A percentile compares a stretch with the other conserved stretches of the same genome.
phyloP scores from a whole-genome alignment of 805 yeast species.

The Wickerhamiella musiphila region DNA sequence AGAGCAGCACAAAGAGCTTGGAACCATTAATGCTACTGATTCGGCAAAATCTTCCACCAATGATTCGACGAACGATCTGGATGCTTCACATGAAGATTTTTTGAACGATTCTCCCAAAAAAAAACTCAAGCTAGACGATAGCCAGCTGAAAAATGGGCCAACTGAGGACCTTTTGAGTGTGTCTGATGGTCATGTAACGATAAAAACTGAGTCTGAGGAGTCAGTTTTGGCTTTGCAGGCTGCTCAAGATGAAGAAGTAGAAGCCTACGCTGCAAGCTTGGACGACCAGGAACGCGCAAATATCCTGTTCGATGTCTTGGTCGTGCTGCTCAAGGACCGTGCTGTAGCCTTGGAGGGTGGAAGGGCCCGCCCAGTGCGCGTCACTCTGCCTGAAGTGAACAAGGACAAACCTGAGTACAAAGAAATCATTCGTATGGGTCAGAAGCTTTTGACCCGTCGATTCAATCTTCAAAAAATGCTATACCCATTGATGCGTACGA shows the following conservation, averaged over 20 bases:
- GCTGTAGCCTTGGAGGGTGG: conserved; percentile 26
- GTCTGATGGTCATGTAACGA: neutral
- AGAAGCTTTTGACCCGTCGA: conserved; percentile 13
- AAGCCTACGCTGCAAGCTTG: conserved; percentile 61
- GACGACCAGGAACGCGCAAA: conserved; percentile 54
- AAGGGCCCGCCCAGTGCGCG: too few species aligned
- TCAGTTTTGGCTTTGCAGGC: too few species aligned
- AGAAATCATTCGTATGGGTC: conserved; percentile 14
- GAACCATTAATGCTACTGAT: too few species aligned
- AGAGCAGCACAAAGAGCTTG: too few species aligned
- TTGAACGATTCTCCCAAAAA: neutral
- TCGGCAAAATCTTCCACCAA: too few species aligned
- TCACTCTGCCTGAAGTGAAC: conserved; percentile 1
- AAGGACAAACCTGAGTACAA: conserved; percentile 8
- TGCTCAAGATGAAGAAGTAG: conserved; percentile 52
- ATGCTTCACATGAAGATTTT: neutral
- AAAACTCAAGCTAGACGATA: neutral
- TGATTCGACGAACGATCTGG: conserved; percentile 2
- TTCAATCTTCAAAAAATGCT: conserved; percentile 6
- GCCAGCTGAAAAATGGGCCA: too few species aligned
- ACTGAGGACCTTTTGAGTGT: too few species aligned
- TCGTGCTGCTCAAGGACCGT: conserved; percentile 25
- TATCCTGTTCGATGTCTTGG: conserved; percentile 20
- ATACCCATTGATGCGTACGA: too few species aligned
- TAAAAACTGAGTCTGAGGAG: conserved; percentile 12